Base-by-base conservation (phyloP, 2,329 filamentous ascomycete species). In the Apiospora arundinis region DNA sequence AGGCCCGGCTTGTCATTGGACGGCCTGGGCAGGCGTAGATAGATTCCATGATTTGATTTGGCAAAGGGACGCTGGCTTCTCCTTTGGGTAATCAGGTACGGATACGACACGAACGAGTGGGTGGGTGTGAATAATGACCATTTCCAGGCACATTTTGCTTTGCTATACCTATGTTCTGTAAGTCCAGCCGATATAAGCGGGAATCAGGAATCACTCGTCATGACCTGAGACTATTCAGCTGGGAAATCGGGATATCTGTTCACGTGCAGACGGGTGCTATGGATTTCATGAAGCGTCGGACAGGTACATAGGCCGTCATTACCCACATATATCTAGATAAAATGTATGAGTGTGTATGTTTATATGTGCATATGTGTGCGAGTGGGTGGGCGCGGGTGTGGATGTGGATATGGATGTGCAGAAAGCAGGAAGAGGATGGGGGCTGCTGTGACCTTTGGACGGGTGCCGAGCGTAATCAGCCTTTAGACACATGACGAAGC, bases 111-210 rank as follows among this genome's bases (percentile, higher is more conserved):
- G 14, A 32, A 56, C 25, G 25, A 32, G 28, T 60, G 28, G 28
- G 52, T 37, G 52, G 52, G 52, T 60, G 52, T 60, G 52, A 60
- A 60, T 60, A 60, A 60, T 60, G 52, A n/a, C 52, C 52, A 37
- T 12, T 37, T 37, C 52, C 28, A n/a, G 52, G 52, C 56, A 37
- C 56, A 63, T 40, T 32, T 40, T 40, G 56, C 18, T 40, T 63
- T 23, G 56, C 8, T n/a, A n/a, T n/a, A n/a, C 40, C n/a, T 16
- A 40, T 37, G 32, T n/a, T 16, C n/a, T 37, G 32, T 40, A 63
- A 63, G 52, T 63, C 16, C 42, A 14, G 42, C 12, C 32, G 25
- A 18, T 32, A 21, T 21, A 32, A 32, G 32, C 32, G 32, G 6
- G 4, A 63, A 21, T 63, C 8, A 63, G 8, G 25, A 6, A 21